These are phyloP conservation scores for Sisymbrium irio DNA, from an alignment of 345 rosid genomes.

Conservation along the genomic window DNA sequence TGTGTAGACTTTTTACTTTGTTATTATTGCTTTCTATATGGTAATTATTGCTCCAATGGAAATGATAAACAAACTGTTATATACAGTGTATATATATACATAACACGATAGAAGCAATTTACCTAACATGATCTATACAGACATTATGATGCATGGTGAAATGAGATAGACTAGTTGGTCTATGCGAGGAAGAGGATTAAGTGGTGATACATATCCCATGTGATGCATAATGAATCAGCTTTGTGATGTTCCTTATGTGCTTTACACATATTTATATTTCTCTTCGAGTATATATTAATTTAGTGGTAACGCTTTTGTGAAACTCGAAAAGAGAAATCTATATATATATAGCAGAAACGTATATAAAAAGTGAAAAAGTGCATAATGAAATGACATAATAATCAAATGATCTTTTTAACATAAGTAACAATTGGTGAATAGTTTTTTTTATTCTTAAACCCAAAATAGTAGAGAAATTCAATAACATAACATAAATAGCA, in stretches of 20 bases:
- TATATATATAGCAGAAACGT: background rate
- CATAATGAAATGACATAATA: background rate
- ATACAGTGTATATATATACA: background rate
- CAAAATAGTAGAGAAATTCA: background rate
- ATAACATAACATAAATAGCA: background rate
- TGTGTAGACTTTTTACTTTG: constrained; percentile 3
- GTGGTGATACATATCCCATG: background rate
- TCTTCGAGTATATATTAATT: background rate
- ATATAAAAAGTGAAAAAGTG: background rate
- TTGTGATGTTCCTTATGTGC: constrained; percentile 3
- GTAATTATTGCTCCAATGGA: background rate
- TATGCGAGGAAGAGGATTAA: background rate
- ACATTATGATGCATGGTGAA: background rate
- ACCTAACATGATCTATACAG: background rate
- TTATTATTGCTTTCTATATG: background rate
- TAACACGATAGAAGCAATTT: background rate
- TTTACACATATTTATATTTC: background rate
- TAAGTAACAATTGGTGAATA: background rate
- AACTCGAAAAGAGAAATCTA: background rate
- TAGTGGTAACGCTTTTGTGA: background rate
- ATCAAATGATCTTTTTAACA: background rate
- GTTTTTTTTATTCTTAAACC: background rate
- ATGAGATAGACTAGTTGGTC: background rate
- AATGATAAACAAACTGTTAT: background rate
- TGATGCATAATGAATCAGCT: constrained; percentile 5